Percentiles rank a stretch among this genome's conserved stretches.
Conservation (phyloP, 1,284 basidiomycete species). For the Sutorius eximius region DNA sequence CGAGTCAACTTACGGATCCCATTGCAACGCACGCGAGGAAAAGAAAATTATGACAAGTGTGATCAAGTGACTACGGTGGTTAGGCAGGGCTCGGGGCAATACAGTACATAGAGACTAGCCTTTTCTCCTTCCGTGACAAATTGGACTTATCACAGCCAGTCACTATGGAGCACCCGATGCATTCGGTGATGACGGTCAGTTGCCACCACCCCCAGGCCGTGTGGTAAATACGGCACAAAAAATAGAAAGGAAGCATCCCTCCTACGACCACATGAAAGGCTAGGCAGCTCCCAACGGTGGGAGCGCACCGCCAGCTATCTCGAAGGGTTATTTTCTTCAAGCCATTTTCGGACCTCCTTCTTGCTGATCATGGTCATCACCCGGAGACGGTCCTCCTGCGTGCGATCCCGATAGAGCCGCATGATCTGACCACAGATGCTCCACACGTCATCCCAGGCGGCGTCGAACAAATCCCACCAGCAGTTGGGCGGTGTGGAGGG, state of each 20-base stretch:
- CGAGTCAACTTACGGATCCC: no score
- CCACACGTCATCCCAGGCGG: constrained; percentile 82
- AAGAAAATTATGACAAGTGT: no score
- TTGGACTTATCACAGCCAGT: no score
- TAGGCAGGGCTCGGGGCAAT: no score
- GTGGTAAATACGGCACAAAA: background rate
- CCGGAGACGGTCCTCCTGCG: constrained; percentile 35
- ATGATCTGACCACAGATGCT: constrained; percentile 77
- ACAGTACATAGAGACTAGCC: no score
- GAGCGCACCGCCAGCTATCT: constrained; percentile 13
- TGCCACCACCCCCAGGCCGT: background rate
- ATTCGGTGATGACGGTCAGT: background rate
- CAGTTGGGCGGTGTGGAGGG: constrained; percentile 64
- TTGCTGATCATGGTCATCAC: constrained; percentile 61
- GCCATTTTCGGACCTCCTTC: constrained; percentile 71
- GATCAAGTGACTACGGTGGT: no score
- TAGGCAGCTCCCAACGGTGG: background rate
- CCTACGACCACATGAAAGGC: background rate
- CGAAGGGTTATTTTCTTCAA: constrained; percentile 49
- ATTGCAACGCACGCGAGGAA: no score
- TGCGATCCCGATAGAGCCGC: constrained; percentile 66
- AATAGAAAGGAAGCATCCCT: background rate
- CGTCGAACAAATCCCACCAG: constrained; percentile 91
- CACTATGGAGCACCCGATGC: background rate
- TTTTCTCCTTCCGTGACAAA: no score